phyloP scores from a whole-genome alignment of 257 asterid genomes.

The Nicotiana attenuata region DNA sequence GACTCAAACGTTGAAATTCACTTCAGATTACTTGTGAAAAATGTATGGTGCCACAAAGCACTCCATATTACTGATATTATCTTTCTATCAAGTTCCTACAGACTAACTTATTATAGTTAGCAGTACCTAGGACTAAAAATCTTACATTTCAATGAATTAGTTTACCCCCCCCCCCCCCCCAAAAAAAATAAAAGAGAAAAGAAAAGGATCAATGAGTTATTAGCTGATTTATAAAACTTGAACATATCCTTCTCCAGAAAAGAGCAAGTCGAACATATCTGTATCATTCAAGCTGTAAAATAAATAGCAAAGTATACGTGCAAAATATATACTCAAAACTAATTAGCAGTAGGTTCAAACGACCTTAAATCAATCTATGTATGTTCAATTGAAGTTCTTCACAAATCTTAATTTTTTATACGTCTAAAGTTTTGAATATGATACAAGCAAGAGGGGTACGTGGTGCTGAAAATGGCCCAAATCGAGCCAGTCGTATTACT shows the following conservation, averaged over 20 bases:
- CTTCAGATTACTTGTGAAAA: background rate
- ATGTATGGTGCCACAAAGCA: background rate
- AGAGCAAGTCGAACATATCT: background rate
- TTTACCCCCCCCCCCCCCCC: background rate
- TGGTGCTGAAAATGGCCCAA: background rate
- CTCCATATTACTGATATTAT: background rate
- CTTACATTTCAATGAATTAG: background rate
- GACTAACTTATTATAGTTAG: background rate
- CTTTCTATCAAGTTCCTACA: background rate
- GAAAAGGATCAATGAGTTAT: background rate
- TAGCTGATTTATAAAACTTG: background rate
- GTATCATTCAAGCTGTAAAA: background rate
- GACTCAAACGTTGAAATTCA: background rate
- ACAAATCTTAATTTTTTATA: background rate
- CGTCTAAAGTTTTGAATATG: background rate
- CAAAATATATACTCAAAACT: background rate
- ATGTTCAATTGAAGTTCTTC: conserved; percentile 1
- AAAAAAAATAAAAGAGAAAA: background rate
- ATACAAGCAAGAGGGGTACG: background rate
- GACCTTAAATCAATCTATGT: background rate
- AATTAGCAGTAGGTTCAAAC: background rate
- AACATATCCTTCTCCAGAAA: too few species aligned
- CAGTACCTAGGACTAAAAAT: background rate
- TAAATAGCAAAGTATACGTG: background rate
- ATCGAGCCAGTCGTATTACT: background rate